Percentiles rank a stretch among this genome's conserved stretches.
phyloP scores from a whole-genome alignment of 192 early-diverging fungal species.

The Entomortierella beljakovae region DNA sequence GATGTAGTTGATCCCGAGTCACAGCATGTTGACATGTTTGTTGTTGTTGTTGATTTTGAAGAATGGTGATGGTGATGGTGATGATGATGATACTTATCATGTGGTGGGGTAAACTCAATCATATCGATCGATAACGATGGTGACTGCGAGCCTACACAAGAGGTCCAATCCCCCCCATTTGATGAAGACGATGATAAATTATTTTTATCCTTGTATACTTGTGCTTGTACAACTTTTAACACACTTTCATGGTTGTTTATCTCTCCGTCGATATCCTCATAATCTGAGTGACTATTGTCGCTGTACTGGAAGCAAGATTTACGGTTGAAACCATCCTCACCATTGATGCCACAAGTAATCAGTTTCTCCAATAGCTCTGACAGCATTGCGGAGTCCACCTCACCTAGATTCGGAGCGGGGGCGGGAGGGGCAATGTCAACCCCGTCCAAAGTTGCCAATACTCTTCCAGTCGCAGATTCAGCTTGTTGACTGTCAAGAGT shows the following conservation, averaged over 20 bases:
- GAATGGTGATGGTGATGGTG: background rate
- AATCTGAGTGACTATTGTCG: constrained; percentile 4
- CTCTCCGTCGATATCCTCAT: background rate
- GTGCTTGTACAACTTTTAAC: too few species aligned
- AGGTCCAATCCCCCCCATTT: too few species aligned
- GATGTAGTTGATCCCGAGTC: constrained; percentile 2
- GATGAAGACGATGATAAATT: background rate
- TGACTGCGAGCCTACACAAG: too few species aligned
- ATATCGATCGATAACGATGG: too few species aligned
- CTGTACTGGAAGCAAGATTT: background rate
- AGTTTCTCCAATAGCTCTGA: constrained; percentile 18
- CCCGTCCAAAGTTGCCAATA: constrained; percentile 4
- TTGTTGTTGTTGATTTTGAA: background rate
- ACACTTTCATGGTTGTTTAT: too few species aligned
- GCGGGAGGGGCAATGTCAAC: background rate
- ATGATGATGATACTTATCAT: too few species aligned
- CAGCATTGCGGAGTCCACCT: constrained; percentile 21
- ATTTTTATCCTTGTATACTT: too few species aligned
- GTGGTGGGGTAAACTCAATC: too few species aligned
- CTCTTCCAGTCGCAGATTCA: background rate
- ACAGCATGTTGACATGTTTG: background rate
- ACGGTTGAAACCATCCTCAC: background rate
- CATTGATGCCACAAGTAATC: background rate
- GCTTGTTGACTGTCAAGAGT: background rate
- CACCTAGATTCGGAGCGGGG: background rate